Evolutionary conservation across 768 basidiomycete species (phyloP).

Genomic region (Lactifluus echinatus): DNA sequence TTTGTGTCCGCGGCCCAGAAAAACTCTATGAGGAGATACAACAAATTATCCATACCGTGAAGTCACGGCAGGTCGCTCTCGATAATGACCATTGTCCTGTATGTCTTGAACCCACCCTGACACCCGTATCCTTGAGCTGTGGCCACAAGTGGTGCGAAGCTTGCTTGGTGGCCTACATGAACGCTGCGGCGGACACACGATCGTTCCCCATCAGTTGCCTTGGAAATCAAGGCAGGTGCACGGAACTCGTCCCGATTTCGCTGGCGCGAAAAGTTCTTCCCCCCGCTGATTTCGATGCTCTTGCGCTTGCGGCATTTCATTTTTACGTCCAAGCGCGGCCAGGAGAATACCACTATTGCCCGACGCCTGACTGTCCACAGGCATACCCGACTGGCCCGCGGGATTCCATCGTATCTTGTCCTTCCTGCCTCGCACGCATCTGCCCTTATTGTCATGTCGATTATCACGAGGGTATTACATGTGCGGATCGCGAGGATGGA

Average conservation of each 20-base stretch:
- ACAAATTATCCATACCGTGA: constrained; percentile 30
- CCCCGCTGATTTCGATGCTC: constrained; percentile 41
- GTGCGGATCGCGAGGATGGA: constrained; percentile 44
- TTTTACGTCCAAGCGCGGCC: constrained; percentile 50
- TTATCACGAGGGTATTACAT: constrained; percentile 60
- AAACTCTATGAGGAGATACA: constrained; percentile 35
- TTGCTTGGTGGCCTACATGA: constrained; percentile 53
- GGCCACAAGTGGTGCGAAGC: constrained; percentile 60
- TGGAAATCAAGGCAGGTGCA: constrained; percentile 53
- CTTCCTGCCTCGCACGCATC: constrained; percentile 60
- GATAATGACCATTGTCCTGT: constrained; percentile 46
- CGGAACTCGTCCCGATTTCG: constrained; percentile 44
- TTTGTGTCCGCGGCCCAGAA: constrained; percentile 52
- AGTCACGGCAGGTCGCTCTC: constrained; percentile 24
- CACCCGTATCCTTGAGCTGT: constrained; percentile 49
- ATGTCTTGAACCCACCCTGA: constrained; percentile 50
- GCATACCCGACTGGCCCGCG: constrained; percentile 52
- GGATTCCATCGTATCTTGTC: constrained; percentile 54
- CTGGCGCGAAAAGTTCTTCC: constrained; percentile 44
- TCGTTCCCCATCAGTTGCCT: constrained; percentile 68
- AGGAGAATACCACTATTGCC: constrained; percentile 63
- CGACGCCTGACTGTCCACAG: constrained; percentile 69
- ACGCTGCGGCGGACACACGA: constrained; percentile 45
- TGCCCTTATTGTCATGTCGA: constrained; percentile 54
- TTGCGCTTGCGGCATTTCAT: constrained; percentile 54